phyloP scores from a whole-genome alignment of 495 filamentous ascomycete species.

The Glonium stellatum region DNA sequence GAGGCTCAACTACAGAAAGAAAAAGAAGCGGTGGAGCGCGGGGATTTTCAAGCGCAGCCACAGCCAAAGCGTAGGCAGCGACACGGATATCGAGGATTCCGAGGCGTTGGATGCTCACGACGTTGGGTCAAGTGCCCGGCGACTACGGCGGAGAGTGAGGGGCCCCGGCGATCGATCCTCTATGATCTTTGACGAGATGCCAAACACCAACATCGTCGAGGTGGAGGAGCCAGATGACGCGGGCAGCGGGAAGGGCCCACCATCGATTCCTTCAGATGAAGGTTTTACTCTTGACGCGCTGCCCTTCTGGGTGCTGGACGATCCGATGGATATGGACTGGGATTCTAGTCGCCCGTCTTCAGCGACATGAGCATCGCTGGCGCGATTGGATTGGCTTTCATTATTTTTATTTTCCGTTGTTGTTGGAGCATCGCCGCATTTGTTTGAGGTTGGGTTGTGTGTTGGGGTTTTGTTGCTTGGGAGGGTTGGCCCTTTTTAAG shows the following conservation, averaged over 20 bases:
- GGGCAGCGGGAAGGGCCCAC: conserved; percentile 16
- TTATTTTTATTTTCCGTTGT: conserved; percentile 2
- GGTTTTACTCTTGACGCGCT: conserved; percentile 29
- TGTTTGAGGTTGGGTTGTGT: neutral
- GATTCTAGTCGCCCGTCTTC: conserved; percentile 7
- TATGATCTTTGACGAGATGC: conserved; percentile 27
- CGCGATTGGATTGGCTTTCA: conserved; percentile 7
- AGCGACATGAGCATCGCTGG: neutral
- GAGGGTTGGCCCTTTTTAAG: neutral
- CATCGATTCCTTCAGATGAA: conserved; percentile 30
- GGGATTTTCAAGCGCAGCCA: conserved; percentile 34
- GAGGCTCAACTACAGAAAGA: conserved; percentile 18
- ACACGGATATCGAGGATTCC: conserved; percentile 29
- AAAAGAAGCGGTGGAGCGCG: conserved; percentile 33
- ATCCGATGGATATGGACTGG: conserved; percentile 28
- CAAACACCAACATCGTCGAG: conserved; percentile 26
- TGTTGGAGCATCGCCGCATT: conserved; percentile 1
- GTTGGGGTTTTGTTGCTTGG: neutral
- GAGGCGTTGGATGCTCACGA: conserved; percentile 26
- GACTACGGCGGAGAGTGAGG: conserved; percentile 29
- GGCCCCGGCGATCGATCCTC: conserved; percentile 26
- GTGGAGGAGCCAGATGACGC: conserved; percentile 27
- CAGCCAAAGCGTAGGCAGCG: conserved; percentile 33
- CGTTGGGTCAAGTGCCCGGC: conserved; percentile 27
- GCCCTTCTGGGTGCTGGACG: conserved; percentile 29